Base-by-base conservation (phyloP, 2,329 filamentous ascomycete genomes). In the Diaporthe sp. region DNA sequence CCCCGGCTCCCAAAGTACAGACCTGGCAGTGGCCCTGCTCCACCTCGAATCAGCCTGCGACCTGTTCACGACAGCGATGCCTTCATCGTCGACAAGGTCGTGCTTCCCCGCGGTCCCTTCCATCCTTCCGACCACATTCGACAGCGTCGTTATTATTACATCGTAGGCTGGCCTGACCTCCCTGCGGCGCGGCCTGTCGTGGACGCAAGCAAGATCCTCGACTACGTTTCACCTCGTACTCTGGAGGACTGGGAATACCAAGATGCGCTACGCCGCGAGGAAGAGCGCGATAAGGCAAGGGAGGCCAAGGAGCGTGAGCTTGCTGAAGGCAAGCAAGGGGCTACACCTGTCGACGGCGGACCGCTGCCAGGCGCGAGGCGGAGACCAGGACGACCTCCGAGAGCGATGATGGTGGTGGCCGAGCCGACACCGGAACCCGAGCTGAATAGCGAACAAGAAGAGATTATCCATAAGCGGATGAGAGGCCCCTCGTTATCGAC, bases 201-300 rank as follows among this genome's bases (percentile, higher is more conserved):
- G 2, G 86, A 78, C 79, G 87, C 79, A 84, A 86, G 84, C 73
- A 85, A 82, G 76, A 85, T 91, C 8, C 84, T 89, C 17, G 87
- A 92, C 44, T 92, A 91, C 77, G 90, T 93, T 10, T 92, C 91
- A 0, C 88, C 88, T 2, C 83, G 85, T 15, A 86, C 85, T 13
- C 78, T 92, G 4, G 91, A 93, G 80, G 85, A 90, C 0, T 93
- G 87, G 84, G 90, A 92, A 77, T 87, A 85, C 72, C 80, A 83
- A 2, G 82, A 85, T 20, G 85, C 86, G 68, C 82, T 87, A 31
- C 83, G 86, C 74, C 81, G 85, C 28, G 86, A 88, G n/a, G 80
- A 83, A 61, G 83, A 86, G 53, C 83, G 84, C 42, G 76, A 78
- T 12, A 79, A 80, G 31, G 78, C 75, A 9, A 80, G 78, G 42